Evolutionary conservation across 2,329 filamentous ascomycete species (phyloP), one percentile per base, ranked within the genome.

Genomic region (Fusarium caatingaense): DNA sequence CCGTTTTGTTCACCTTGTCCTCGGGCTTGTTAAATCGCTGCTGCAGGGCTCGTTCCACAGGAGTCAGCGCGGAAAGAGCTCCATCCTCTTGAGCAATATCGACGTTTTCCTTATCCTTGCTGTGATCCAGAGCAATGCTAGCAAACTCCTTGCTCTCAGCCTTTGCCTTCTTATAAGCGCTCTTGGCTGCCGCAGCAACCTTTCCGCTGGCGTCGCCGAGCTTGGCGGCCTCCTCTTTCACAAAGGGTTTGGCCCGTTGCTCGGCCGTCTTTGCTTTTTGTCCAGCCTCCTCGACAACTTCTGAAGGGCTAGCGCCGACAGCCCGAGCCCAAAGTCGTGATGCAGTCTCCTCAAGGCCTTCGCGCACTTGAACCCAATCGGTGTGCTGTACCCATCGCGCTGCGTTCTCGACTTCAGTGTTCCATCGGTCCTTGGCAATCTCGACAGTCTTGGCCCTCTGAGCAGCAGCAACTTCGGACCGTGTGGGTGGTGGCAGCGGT

Each of bases 401-500:
- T 54, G 90, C 85, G 65, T 84, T 84, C 78, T 91, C 87, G 37
- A 95, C 80, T 79, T 95, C 92, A 53, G 86, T 80, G 78, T 96
- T 95, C 92, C 92, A 95, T 64, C 88, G 84, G 75, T 92, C 90
- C 83, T 95, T 95, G 73, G 90, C 85, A 37, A 88, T 83, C 76
- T 94, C 91, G 56, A 89, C 77, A 51, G 92, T 81, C 49, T 85
- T 84, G 28, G 85, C 84, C 66, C 86, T 83, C 72, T 87, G 83
- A 54, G 86, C 80, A 40, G 83, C 82, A 48, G 85, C 83, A 41
- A 83, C 78, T 74, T 88, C 85, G 45, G 84, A 81, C 46, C 86
- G 82, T 12, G 84, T 84, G 13, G 84, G 86, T 4, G 83, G 84
- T 13, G 84, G 82, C 11, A 81, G 81, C 12, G 82, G 80, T 23